These are phyloP conservation scores for Leccinum fuscescens DNA, from an alignment of 1,284 basidiomycete species.

Conservation along the genomic window DNA sequence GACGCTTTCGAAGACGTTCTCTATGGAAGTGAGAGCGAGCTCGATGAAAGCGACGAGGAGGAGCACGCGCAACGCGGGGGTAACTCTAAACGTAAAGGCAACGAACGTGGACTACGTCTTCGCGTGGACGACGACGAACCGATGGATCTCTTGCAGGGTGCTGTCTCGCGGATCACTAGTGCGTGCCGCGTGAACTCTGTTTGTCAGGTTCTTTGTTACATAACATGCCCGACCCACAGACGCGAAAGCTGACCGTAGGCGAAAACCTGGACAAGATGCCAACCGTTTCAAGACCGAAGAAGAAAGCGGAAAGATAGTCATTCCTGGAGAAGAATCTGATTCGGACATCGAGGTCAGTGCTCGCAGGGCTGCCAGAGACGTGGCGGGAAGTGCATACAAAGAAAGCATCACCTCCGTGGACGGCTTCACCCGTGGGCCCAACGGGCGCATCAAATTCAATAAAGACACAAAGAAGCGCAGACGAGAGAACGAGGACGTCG, in stretches of 20 bases:
- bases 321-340: constrained; percentile 63
- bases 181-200: constrained; percentile 31
- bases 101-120: constrained; percentile 57
- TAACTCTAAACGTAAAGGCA: constrained; percentile 38
- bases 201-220: neutral
- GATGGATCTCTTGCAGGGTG: constrained; percentile 90
- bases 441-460: constrained; percentile 91
- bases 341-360: constrained; percentile 38
- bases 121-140: constrained; percentile 92
- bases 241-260: constrained; percentile 50
- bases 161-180: constrained; percentile 79
- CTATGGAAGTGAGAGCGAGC: constrained; percentile 90
- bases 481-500: constrained; percentile 60
- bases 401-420: constrained; percentile 83
- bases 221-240: constrained; percentile 39
- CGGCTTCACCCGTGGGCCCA: constrained; percentile 82
- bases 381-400: constrained; percentile 81
- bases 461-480: constrained; percentile 93
- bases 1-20: constrained; percentile 95
- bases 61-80: constrained; percentile 34
- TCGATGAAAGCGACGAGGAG: constrained; percentile 75
- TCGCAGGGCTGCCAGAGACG: constrained; percentile 45
- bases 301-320: constrained; percentile 85
- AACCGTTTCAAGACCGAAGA: constrained; percentile 86
- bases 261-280: constrained; percentile 86